phyloP scores from a whole-genome alignment of 345 rosid species.

The Pistacia atlantica region DNA sequence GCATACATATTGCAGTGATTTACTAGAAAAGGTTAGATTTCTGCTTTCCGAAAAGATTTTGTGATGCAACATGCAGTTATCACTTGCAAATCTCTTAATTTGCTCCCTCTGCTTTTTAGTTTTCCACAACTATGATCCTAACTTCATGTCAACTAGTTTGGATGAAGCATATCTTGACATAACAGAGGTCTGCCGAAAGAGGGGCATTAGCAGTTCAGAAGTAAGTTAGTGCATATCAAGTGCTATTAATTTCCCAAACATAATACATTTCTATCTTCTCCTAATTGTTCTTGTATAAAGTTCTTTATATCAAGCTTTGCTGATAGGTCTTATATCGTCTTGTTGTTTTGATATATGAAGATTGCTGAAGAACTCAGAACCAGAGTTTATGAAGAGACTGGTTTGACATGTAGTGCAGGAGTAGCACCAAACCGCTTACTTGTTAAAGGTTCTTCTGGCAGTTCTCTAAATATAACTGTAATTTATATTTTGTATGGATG shows the following conservation, averaged over 20 bases:
- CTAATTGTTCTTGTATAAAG: not conserved
- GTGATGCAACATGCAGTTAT: constrained; percentile 13
- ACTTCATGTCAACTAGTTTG: constrained; percentile 76
- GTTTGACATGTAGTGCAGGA: constrained; percentile 96
- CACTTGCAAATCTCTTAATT: constrained; percentile 25
- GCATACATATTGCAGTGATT: constrained; percentile 73
- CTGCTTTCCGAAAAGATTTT: constrained; percentile 14
- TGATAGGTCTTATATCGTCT: constrained; percentile 3
- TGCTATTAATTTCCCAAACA: not conserved
- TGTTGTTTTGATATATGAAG: constrained; percentile 42
- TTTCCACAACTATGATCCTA: constrained; percentile 71
- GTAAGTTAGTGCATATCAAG: constrained; percentile 40
- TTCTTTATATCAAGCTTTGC: constrained; percentile 2
- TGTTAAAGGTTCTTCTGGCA: constrained; percentile 66
- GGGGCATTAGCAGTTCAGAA: constrained; percentile 62
- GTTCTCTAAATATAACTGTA: not conserved
- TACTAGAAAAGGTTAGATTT: constrained; percentile 71
- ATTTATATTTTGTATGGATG: not conserved
- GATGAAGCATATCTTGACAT: constrained; percentile 97
- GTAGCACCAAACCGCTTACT: constrained; percentile 92
- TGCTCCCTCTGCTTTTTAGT: constrained; percentile 42
- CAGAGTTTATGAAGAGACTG: constrained; percentile 67
- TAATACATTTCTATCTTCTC: constrained; percentile 13
- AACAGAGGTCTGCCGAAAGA: constrained; percentile 62
- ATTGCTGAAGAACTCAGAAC: constrained; percentile 86